A percentile compares a stretch with the other conserved stretches of the same genome.
phyloP scores from a whole-genome alignment of 2,329 filamentous ascomycete species.

The Neonectria neomacrospora region DNA sequence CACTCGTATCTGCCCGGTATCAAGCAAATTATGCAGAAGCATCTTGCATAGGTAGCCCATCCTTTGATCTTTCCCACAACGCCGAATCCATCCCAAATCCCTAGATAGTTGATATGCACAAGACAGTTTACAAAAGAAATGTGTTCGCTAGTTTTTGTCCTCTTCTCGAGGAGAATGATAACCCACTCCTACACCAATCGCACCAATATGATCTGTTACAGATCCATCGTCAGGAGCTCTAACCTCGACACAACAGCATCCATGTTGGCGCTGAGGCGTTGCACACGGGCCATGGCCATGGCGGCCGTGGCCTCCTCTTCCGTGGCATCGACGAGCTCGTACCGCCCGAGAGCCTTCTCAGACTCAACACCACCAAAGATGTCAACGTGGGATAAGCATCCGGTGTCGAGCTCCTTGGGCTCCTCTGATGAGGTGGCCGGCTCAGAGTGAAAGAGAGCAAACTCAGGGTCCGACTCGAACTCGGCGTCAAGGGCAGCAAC shows the following conservation, averaged over 20 bases:
- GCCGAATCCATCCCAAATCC: conserved; percentile 38
- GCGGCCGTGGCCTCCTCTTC: conserved; percentile 59
- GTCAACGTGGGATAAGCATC: conserved; percentile 53
- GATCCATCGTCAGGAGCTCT: conserved; percentile 51
- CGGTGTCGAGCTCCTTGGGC: conserved; percentile 55
- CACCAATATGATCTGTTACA: conserved; percentile 37
- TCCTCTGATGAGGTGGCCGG: conserved; percentile 40
- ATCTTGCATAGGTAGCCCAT: conserved; percentile 31
- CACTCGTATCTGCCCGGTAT: conserved; percentile 41
- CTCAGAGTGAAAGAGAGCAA: conserved; percentile 68
- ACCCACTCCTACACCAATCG: conserved; percentile 4
- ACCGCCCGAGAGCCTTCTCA: conserved; percentile 72
- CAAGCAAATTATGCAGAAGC: conserved; percentile 40
- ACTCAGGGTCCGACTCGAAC: conserved; percentile 71
- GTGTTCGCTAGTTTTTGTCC: conserved; percentile 38
- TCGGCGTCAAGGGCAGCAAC: conserved; percentile 58
- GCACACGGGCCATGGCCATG: conserved; percentile 61
- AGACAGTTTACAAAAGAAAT: conserved; percentile 39
- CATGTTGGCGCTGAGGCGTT: conserved; percentile 57
- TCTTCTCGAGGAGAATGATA: conserved; percentile 21
- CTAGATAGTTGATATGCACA: conserved; percentile 34
- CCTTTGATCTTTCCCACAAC: conserved; percentile 37
- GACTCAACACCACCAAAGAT: conserved; percentile 66
- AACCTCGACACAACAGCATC: conserved; percentile 52
- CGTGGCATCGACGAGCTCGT: conserved; percentile 71